These are phyloP conservation scores for Coelastrella sp. DNA, from an alignment of 139 green algal genomes.

Conservation along the genomic window DNA sequence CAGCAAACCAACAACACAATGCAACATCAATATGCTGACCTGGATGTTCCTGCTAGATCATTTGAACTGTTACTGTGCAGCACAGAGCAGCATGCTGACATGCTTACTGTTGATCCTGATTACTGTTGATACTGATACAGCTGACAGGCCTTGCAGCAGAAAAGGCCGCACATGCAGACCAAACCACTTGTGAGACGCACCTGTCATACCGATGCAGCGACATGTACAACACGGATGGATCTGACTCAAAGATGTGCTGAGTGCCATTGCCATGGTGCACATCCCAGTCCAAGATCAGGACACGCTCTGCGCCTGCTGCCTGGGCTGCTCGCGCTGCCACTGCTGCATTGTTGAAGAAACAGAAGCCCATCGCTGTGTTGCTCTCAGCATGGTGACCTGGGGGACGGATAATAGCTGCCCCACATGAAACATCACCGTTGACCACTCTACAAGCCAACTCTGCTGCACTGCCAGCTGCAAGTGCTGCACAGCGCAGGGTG, in stretches of 20 bases:
- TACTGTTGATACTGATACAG: neutral
- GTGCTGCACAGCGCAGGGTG: slow-evolving; percentile 69
- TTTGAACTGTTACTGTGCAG: neutral
- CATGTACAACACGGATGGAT: slow-evolving; percentile 82
- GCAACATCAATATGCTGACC: too few relatives aligned
- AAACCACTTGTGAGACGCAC: neutral
- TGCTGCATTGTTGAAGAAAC: slow-evolving; percentile 88
- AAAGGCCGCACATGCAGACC: neutral
- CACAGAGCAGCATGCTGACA: neutral
- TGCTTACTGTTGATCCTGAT: too few relatives aligned
- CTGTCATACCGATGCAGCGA: slow-evolving; percentile 75
- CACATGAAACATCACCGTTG: slow-evolving; percentile 53
- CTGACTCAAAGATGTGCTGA: slow-evolving; percentile 81
- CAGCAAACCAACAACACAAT: too few relatives aligned
- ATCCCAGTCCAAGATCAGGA: slow-evolving; percentile 86
- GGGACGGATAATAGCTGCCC: slow-evolving; percentile 75
- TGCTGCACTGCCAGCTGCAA: slow-evolving; percentile 77
- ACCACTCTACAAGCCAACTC: slow-evolving; percentile 67
- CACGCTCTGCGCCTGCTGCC: slow-evolving; percentile 51
- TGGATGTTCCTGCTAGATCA: too few relatives aligned
- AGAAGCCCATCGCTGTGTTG: slow-evolving; percentile 86
- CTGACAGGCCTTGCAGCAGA: neutral
- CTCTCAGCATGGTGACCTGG: slow-evolving; percentile 76
- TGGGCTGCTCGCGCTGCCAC: slow-evolving; percentile 71
- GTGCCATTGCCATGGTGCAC: slow-evolving; percentile 88